Evolutionary conservation across 495 filamentous ascomycete species (phyloP), one percentile per base, ranked within the genome.

Genomic region (Xylaria grammica): DNA sequence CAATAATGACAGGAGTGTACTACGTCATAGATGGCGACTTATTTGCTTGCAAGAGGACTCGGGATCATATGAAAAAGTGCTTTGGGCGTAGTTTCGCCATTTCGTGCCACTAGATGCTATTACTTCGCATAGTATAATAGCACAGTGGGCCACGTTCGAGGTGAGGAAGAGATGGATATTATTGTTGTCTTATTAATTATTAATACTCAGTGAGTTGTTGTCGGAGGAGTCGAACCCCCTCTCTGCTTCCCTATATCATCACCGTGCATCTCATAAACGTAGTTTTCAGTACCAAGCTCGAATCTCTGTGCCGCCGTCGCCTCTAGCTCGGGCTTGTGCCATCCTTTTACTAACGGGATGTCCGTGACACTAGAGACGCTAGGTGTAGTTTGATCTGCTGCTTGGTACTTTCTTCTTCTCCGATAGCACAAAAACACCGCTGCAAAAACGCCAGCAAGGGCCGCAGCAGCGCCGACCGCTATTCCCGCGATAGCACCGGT

Each of bases 401-500:
- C 24, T 57, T 26, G 6, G 20, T 26, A 5, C 34, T 42, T 20
- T 10, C 13, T 45, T n/a, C 26, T 11, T 17, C 4, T 46, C 40
- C 20, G 30, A 20, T 15, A 11, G 6, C 36, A 34, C 10, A 22
- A 60, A 7, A 29, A 49, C 7, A 36, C 9, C 4, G 30, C 29
- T 24, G 22, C 50, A 10, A 52, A 11, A 8, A 46, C 8, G 26
- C 65, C 44, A 36, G 62, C 42, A n/a, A 56, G 29, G 19, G 63
- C 62, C 3, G 58, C 55, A 22, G 36, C 46, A 11, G 38, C 71
- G 32, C 67, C 70, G 26, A 74, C 67, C 13, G 61, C 69, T 30
- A 75, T 74, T 11, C 69, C 72, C 8, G 63, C 73, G 42, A 75
- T 73, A 32, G 62, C 69, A 52, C 71, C 69, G 32, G 32, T 36